A percentile compares a stretch with the other conserved stretches of the same genome.
Evolutionary conservation across 495 filamentous ascomycete species (phyloP).

Genomic region (Rostrohypoxylon terebratum): DNA sequence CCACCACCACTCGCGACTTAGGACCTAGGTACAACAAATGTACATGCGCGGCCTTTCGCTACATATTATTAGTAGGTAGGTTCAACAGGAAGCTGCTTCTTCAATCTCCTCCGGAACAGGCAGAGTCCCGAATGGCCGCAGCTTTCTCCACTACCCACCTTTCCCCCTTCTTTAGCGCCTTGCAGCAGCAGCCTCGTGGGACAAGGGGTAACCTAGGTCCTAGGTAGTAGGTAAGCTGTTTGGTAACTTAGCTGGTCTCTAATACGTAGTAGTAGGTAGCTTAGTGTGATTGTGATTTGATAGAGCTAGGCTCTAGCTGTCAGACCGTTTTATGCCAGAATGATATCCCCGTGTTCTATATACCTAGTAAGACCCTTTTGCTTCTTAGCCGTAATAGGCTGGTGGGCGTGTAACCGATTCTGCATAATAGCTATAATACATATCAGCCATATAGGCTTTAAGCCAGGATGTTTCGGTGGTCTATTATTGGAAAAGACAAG

Average conservation of each 20-base stretch:
- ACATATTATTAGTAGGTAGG: too few species aligned
- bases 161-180: conserved; percentile 42
- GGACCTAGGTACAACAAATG: neutral
- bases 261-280: too few species aligned
- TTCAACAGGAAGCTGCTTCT: conserved; percentile 34
- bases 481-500: conserved; percentile 34
- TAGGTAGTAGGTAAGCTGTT: too few species aligned
- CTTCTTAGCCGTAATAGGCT: neutral
- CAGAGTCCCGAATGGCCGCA: conserved; percentile 47
- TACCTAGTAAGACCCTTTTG: neutral
- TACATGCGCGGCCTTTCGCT: conserved; percentile 31
- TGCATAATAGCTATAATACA: conserved; percentile 17
- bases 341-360: neutral
- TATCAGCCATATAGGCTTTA: conserved; percentile 17
- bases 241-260: conserved; percentile 9
- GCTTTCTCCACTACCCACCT: conserved; percentile 35
- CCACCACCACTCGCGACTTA: neutral
- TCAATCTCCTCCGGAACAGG: conserved; percentile 46
- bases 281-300: conserved; percentile 5
- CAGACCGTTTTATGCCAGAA: conserved; percentile 39
- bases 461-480: conserved; percentile 11
- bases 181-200: conserved; percentile 41
- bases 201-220: conserved; percentile 16
- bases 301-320: conserved; percentile 25
- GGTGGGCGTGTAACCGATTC: conserved; percentile 14